Conservation (phyloP, 306 rosid genomes). For the Cicer chorassanicum region DNA sequence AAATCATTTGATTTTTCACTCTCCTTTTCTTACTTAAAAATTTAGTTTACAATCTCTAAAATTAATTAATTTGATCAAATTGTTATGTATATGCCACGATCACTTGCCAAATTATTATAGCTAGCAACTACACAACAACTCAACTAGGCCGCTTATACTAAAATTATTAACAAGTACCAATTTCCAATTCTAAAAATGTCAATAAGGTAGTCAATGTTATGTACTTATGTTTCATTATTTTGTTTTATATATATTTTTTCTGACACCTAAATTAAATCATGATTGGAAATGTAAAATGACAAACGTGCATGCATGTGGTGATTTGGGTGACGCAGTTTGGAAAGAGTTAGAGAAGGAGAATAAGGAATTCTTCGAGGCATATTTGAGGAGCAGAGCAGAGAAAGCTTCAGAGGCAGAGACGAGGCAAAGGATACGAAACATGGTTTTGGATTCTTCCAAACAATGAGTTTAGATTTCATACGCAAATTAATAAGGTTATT, state of each 20-base stretch:
- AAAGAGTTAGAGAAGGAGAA: slow-evolving; percentile 93
- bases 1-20: neutral
- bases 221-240: neutral
- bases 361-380: slow-evolving; percentile 85
- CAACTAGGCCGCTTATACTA: neutral
- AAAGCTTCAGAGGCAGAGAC: slow-evolving; percentile 50
- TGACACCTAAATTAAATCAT: neutral
- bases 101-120: neutral
- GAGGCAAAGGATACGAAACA: slow-evolving; percentile 50
- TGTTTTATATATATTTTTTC: neutral
- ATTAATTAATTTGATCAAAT: neutral
- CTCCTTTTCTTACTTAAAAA: neutral
- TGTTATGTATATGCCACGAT: neutral
- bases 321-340: slow-evolving; percentile 66
- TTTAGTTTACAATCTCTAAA: neutral
- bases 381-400: slow-evolving; percentile 52
- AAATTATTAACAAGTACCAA: neutral
- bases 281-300: slow-evolving; percentile 5
- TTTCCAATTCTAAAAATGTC: neutral
- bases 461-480: slow-evolving; percentile 42
- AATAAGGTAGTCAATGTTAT: neutral
- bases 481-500: slow-evolving; percentile 42
- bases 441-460: slow-evolving; percentile 49
- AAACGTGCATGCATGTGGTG: slow-evolving; percentile 33
- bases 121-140: neutral